Evolutionary conservation across 2,329 filamentous ascomycete genomes (phyloP).

Genomic region (Pseudogymnoascus sp.): DNA sequence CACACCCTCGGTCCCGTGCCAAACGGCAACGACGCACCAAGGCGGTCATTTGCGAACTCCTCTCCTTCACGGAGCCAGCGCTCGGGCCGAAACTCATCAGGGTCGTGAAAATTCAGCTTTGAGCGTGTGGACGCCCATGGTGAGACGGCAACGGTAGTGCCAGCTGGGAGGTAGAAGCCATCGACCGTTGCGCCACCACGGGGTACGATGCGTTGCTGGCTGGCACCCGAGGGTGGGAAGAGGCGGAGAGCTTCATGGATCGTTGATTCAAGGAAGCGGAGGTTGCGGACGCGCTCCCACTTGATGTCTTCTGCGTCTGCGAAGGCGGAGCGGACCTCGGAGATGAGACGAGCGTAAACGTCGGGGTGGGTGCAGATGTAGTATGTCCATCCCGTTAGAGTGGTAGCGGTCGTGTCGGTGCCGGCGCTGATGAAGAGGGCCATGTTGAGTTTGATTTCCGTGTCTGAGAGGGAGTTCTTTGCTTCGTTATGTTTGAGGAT

Average conservation of each 20-base stretch:
- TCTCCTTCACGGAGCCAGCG: conserved; percentile 10
- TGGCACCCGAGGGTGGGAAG: conserved; percentile 28
- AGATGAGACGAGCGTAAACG: neutral
- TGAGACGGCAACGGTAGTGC: conserved; percentile 31
- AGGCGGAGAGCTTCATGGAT: conserved; percentile 10
- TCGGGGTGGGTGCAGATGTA: conserved; percentile 3
- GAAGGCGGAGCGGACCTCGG: conserved; percentile 9
- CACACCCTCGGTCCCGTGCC: conserved; percentile 13
- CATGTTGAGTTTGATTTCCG: conserved; percentile 22
- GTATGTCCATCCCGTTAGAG: conserved; percentile 23
- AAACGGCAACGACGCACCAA: conserved; percentile 13
- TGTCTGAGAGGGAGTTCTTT: conserved; percentile 14
- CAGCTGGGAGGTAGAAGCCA: conserved; percentile 25
- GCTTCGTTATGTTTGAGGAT: conserved; percentile 21
- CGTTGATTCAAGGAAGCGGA: conserved; percentile 13
- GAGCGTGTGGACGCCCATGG: conserved; percentile 25
- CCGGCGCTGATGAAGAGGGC: conserved; percentile 23
- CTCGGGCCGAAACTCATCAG: conserved; percentile 11
- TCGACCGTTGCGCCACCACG: conserved; percentile 20
- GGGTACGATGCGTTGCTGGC: conserved; percentile 37
- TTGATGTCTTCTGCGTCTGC: conserved; percentile 9
- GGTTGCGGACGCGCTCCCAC: conserved; percentile 12
- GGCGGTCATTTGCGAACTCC: neutral
- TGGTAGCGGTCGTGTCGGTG: conserved; percentile 25
- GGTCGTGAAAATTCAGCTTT: conserved; percentile 10